Conservation (phyloP, 1,284 basidiomycete genomes). For the Filobasidium uniguttulatum region DNA sequence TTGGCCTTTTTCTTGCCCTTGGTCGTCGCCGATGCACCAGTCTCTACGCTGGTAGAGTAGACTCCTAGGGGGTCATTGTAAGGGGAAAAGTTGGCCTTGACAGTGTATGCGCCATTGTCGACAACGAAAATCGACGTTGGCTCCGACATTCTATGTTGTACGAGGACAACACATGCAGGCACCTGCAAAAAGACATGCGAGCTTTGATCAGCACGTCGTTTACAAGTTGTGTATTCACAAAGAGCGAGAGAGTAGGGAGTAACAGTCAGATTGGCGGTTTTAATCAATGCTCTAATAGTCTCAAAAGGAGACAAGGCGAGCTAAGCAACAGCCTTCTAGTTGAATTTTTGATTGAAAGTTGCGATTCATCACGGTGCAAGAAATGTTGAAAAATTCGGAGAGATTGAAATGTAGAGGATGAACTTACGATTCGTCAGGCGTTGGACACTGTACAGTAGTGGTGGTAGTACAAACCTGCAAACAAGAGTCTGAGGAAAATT, state of each 20-base stretch:
- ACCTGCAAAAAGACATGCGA: not conserved
- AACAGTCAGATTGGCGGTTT: not conserved
- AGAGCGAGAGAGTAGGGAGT: not conserved
- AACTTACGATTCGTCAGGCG: too few relatives aligned
- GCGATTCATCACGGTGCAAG: slow-evolving; percentile 7
- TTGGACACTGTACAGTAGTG: too few relatives aligned
- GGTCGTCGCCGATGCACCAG: not conserved
- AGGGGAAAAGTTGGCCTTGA: slow-evolving; percentile 55
- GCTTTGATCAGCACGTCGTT: not conserved
- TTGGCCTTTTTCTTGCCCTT: not conserved
- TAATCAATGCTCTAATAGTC: slow-evolving; percentile 5
- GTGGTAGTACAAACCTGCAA: too few relatives aligned
- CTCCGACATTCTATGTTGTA: slow-evolving; percentile 1
- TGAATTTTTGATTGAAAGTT: slow-evolving; percentile 13
- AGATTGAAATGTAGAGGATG: too few relatives aligned
- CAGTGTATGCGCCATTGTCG: slow-evolving; percentile 69
- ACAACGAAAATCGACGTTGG: slow-evolving; percentile 46
- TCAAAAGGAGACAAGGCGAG: slow-evolving; percentile 3
- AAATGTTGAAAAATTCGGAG: too few relatives aligned
- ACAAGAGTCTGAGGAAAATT: too few relatives aligned
- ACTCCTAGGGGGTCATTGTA: not conserved
- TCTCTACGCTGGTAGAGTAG: not conserved
- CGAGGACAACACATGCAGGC: not conserved
- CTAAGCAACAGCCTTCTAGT: slow-evolving; percentile 16
- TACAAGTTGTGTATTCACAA: not conserved